Percentiles rank a stretch among this genome's conserved stretches.
These are phyloP conservation scores for Paraconiothyrium sp. DNA, from an alignment of 2,329 filamentous ascomycete genomes.

Conservation along the genomic window DNA sequence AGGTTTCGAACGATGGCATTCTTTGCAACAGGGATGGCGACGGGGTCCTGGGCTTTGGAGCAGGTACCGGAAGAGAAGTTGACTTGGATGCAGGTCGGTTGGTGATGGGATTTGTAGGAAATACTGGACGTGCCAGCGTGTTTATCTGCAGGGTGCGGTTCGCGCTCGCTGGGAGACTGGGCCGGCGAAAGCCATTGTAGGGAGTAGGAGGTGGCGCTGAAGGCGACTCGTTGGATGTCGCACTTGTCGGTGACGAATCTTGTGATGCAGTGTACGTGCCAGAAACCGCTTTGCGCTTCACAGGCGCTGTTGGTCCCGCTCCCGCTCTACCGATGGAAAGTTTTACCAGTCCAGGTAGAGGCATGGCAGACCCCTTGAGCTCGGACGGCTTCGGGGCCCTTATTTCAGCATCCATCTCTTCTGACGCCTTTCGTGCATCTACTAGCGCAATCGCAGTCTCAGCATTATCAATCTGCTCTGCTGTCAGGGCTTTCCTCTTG, in stretches of 20 bases:
- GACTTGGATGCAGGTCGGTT: conserved; percentile 41
- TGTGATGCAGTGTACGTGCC: conserved; percentile 22
- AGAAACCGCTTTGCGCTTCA: conserved; percentile 33
- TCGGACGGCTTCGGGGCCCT: conserved; percentile 20
- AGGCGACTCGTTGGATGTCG: conserved; percentile 28
- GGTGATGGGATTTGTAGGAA: conserved; percentile 36
- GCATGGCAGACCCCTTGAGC: conserved; percentile 21
- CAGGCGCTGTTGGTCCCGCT: conserved; percentile 7
- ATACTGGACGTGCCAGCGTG: conserved; percentile 50
- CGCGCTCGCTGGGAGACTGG: conserved; percentile 41
- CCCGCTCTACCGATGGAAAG: conserved; percentile 20
- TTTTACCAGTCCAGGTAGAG: conserved; percentile 33
- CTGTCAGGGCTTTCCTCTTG: conserved; percentile 56
- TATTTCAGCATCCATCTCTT: conserved; percentile 22
- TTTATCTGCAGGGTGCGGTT: conserved; percentile 45
- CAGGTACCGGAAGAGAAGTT: conserved; percentile 41
- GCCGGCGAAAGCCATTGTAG: conserved; percentile 37
- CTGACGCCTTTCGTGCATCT: conserved; percentile 17
- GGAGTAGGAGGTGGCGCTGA: conserved; percentile 19
- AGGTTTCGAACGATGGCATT: conserved; percentile 57
- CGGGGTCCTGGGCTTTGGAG: conserved; percentile 44
- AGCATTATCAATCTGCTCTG: conserved; percentile 53
- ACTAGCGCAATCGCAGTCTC: conserved; percentile 34
- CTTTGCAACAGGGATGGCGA: conserved; percentile 56
- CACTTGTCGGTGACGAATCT: conserved; percentile 26